Base-by-base conservation (phyloP, 2,329 filamentous ascomycete genomes). In the Cadophora sp. region DNA sequence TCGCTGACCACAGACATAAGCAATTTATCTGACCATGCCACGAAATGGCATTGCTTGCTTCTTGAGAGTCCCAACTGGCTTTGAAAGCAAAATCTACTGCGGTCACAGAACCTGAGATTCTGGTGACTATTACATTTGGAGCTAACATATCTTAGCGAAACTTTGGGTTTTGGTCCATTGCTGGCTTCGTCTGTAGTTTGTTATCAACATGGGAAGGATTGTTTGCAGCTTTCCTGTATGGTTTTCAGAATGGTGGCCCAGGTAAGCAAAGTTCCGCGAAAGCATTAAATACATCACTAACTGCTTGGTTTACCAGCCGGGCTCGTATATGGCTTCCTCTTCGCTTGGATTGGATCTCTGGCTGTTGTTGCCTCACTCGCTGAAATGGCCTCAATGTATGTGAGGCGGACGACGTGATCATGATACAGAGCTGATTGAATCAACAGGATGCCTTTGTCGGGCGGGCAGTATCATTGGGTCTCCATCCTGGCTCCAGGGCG, bases 401-500 rank as follows among this genome's bases (percentile, higher is more conserved):
- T 62, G 22, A 29, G 31, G 12, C 29, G 68, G 50, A 63, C 64
- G 50, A 60, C 62, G 3, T 72, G 62, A 27, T 68, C 68, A 66
- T 70, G 62, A 58, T 62, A 53, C 46, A 29, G 22, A 19, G 27
- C 66, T 70, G 27, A 68, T 29, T 12, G 29, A 19, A 16, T 6
- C 26, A 48, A 37, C 29, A 72, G 70, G 81, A 85, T 84, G 4
- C 86, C 86, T 0, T 87, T 85, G 0, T 81, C 82, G 4, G 86
- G 86, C 22, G 86, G 86, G 1, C 85, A 88, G 71, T 87, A 87
- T 67, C 84, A 86, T 70, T 87, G 84, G 85, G 84, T 86, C 0
- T 70, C 72, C 27, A 66, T 69, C 26, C 81, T 86, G 65, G 81
- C 84, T 0, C 82, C 85, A 0, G 77, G 74, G 0, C 76, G 76